Conservation (phyloP, 345 rosid genomes). For the Stellera chamaejasme region DNA sequence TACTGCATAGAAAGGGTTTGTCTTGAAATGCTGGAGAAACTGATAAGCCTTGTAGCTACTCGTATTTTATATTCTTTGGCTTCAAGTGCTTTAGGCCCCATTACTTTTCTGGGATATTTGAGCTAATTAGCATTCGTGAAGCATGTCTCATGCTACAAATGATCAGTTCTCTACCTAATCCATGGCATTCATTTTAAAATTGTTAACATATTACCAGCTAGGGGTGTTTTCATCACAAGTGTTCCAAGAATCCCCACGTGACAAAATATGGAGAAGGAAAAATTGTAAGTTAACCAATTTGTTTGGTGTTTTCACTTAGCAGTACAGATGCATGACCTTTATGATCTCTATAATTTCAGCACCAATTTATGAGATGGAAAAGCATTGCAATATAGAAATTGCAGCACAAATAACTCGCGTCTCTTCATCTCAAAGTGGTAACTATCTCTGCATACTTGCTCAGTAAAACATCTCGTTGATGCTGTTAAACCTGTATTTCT, state of each 20-base stretch:
- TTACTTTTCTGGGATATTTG: too few species aligned
- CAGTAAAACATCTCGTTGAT: not conserved
- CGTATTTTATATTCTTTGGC: too few species aligned
- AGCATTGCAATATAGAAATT: conserved; percentile 94
- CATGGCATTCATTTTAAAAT: too few species aligned
- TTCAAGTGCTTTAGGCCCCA: too few species aligned
- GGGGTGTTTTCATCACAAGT: conserved; percentile 97
- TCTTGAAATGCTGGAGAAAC: too few species aligned
- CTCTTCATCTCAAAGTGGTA: conserved; percentile 50
- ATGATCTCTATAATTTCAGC: conserved; percentile 39
- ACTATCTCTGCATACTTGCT: conserved; percentile 12
- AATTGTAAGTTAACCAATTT: conserved; percentile 37
- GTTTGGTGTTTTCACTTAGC: conserved; percentile 7
- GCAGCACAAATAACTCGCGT: conserved; percentile 72
- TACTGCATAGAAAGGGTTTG: too few species aligned
- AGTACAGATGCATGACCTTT: conserved; percentile 8
- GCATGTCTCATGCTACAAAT: too few species aligned
- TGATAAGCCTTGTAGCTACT: too few species aligned
- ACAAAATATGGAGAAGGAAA: conserved; percentile 68
- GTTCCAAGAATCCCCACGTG: conserved; percentile 84
- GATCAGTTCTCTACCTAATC: too few species aligned
- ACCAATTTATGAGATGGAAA: conserved; percentile 88
- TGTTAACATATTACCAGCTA: conserved; percentile 42
- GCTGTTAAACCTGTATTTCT: not conserved
- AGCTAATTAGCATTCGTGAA: too few species aligned